Evolutionary conservation across 306 rosid genomes (phyloP), one percentile per base, ranked within the genome.

Genomic region (Lotus japonicus): DNA sequence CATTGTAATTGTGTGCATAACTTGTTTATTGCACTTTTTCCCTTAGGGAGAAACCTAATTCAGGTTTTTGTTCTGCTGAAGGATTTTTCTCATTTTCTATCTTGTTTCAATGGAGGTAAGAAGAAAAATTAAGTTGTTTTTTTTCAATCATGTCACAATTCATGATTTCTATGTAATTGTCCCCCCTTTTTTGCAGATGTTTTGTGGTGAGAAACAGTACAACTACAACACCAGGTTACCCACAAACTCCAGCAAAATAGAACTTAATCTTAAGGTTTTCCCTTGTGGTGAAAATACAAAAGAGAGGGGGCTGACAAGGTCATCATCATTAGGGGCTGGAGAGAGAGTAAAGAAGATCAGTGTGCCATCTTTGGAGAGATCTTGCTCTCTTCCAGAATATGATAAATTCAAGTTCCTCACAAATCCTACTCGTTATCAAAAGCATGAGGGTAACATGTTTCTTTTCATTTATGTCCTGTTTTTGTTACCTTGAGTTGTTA

Each of bases 61-160:
- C 11, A 56, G 63, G 68, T 58, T 21, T 36, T 61, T 52, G 18
- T 58, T 39, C 2, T 10, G 55, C 50, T 16, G 51, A 43, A 33
- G 43, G 58, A n/a, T 33, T 53, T 11, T 15, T 36, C 8, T 57
- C 69, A 16, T 38, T 66, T 60, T 14, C 44, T 33, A 39, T 49
- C 55, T 10, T 17, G 35, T 75, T 63, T 18, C 67, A 49, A 74
- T 67, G 83, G 66, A 73, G 83, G 48, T 66, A 74, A 72, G 3
- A 3, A 46, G 31, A 11, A 8, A n/a, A 65, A 48, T 57, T 17
- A 64, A 36, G 11, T 9, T n/a, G 11, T 5, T 55, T 41, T 38
- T 53, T 17, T 11, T 39, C 12, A 28, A 42, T 17, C 39, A 42
- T 72, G 55, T 17, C 28, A 72, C 7, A 18, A 26, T 11, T 3